A percentile compares a stretch with the other conserved stretches of the same genome.
Conservation (phyloP, 305 asterid species). For the Solanum hybrid region DNA sequence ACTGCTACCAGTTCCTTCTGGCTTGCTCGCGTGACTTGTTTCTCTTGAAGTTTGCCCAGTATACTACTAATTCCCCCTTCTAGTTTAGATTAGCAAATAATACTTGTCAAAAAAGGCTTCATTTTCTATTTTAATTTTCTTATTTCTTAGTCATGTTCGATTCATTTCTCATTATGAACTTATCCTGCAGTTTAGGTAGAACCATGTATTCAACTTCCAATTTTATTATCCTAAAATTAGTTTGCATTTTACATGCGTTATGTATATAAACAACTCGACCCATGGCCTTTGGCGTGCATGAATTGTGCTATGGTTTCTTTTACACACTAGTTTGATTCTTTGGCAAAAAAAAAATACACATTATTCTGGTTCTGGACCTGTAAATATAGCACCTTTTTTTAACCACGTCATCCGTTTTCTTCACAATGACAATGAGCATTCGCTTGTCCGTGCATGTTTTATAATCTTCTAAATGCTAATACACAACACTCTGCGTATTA, state of each 20-base stretch:
- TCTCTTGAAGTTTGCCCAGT: background rate
- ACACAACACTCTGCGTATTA: background rate
- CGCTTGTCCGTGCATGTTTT: background rate
- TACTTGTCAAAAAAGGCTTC: background rate
- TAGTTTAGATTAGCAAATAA: background rate
- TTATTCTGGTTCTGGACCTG: background rate
- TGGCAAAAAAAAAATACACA: background rate
- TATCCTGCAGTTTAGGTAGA: slow-evolving; percentile 9
- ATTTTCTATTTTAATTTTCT: background rate
- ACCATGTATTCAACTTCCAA: background rate
- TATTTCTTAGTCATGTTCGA: background rate
- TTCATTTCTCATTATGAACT: background rate
- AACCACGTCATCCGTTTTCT: background rate
- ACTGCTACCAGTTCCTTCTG: background rate
- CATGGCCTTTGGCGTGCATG: background rate
- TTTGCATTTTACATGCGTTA: background rate
- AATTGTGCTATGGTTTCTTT: background rate
- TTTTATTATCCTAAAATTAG: background rate
- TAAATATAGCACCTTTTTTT: background rate
- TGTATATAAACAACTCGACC: background rate
- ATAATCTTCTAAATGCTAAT: background rate
- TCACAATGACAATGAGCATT: background rate
- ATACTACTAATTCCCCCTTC: background rate
- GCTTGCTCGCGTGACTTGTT: background rate
- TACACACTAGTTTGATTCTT: background rate